Conservation (phyloP, 768 basidiomycete species). For the Suillus paluster region DNA sequence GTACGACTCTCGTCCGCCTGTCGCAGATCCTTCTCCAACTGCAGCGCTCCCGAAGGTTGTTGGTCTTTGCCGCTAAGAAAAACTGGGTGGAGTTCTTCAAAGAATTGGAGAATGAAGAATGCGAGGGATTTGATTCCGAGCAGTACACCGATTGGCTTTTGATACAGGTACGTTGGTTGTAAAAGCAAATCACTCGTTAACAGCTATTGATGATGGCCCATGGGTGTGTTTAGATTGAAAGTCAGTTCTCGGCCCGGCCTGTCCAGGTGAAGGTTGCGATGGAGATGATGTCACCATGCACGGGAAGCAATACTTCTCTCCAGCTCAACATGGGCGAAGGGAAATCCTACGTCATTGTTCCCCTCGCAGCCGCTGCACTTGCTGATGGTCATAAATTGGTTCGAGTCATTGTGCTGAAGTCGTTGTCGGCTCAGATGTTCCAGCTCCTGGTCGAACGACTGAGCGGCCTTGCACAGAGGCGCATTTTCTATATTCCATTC, state of each 20-base stretch:
- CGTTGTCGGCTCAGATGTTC: slow-evolving; percentile 32
- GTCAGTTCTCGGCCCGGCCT: slow-evolving; percentile 25
- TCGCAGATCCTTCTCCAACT: slow-evolving; percentile 31
- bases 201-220: not conserved
- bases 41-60: slow-evolving; percentile 38
- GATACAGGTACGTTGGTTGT: slow-evolving; percentile 12
- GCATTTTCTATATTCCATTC: slow-evolving; percentile 33
- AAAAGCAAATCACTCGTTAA: not conserved
- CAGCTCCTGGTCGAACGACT: slow-evolving; percentile 27
- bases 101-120: slow-evolving; percentile 11
- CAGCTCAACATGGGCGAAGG: slow-evolving; percentile 41
- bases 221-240: slow-evolving; percentile 23
- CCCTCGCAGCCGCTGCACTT: slow-evolving; percentile 25
- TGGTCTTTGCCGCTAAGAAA: slow-evolving; percentile 21
- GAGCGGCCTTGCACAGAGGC: slow-evolving; percentile 29
- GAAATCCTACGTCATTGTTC: slow-evolving; percentile 36
- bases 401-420: slow-evolving; percentile 34
- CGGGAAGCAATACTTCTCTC: slow-evolving; percentile 23
- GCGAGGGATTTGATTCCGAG: slow-evolving; percentile 7
- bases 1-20: slow-evolving; percentile 24
- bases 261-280: slow-evolving; percentile 27
- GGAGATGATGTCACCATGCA: slow-evolving; percentile 32
- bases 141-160: slow-evolving; percentile 14
- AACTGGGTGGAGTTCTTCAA: slow-evolving; percentile 12
- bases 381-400: slow-evolving; percentile 27